These are phyloP conservation scores for Dipodascus albidus DNA, from an alignment of 805 yeast species.

Conservation along the genomic window DNA sequence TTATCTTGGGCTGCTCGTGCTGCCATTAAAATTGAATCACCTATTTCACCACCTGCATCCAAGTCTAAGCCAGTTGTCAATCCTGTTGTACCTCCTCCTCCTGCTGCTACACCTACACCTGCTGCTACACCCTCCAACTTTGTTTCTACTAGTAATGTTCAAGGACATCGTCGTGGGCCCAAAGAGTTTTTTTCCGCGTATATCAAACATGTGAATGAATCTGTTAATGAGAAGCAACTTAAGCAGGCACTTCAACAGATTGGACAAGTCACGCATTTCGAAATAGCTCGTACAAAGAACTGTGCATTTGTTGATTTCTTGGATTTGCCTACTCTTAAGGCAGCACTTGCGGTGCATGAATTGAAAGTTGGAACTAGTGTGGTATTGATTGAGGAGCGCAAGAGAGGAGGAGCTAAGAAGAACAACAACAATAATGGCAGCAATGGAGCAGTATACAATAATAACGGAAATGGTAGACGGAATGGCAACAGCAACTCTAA, in stretches of 20 bases:
- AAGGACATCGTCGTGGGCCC: slow-evolving; percentile 5
- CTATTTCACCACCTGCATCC: slow-evolving; percentile 7
- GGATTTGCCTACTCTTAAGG: slow-evolving; percentile 20
- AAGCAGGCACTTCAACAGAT: slow-evolving; percentile 20
- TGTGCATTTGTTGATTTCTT: slow-evolving; percentile 29
- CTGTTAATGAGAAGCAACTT: slow-evolving; percentile 20
- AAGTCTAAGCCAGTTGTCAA: slow-evolving; percentile 2
- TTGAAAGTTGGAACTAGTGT: slow-evolving; percentile 21
- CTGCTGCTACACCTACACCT: slow-evolving; percentile 7
- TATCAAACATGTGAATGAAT: slow-evolving; percentile 23
- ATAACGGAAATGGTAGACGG: background rate
- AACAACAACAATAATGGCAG: slow-evolving; percentile 6
- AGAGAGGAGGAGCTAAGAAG: slow-evolving; percentile 20
- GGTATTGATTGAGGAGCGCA: slow-evolving; percentile 24
- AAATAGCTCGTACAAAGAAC: slow-evolving; percentile 21
- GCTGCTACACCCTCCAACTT: slow-evolving; percentile 5
- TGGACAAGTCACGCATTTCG: slow-evolving; percentile 25
- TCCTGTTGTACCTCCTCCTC: slow-evolving; percentile 7
- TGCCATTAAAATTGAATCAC: slow-evolving; percentile 8
- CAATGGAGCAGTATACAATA: background rate
- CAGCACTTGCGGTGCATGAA: slow-evolving; percentile 22
- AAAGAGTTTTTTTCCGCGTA: slow-evolving; percentile 25
- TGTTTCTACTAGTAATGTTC: background rate
- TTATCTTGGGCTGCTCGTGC: slow-evolving; percentile 9
- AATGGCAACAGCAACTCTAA: background rate